These are phyloP conservation scores for Gyromitra esculenta DNA, from an alignment of 2,329 filamentous ascomycete species.

Conservation along the genomic window DNA sequence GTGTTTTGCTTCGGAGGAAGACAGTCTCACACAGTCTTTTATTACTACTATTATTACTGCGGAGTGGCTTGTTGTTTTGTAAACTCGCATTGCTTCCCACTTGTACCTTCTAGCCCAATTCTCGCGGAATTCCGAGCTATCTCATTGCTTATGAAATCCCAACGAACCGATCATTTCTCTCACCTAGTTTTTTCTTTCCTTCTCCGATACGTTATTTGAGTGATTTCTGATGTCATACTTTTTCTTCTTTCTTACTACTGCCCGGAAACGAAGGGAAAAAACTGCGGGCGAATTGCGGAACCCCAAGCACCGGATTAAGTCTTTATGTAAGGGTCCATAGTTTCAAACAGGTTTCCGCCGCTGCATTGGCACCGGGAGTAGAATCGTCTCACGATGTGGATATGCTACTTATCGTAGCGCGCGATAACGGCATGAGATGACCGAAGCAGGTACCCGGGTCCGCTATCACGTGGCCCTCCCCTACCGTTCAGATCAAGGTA, in stretches of 20 bases:
- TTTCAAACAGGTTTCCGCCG: background rate
- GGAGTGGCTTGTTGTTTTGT: conserved; percentile 29
- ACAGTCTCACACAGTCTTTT: conserved; percentile 3
- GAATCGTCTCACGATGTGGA: background rate
- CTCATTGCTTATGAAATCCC: background rate
- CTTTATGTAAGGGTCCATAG: background rate
- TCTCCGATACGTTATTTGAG: conserved; percentile 7
- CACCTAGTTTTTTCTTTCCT: background rate
- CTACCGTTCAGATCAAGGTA: background rate
- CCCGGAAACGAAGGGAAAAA: background rate
- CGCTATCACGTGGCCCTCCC: background rate
- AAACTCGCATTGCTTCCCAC: conserved; percentile 22
- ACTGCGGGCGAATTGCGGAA: background rate
- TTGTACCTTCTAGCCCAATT: background rate
- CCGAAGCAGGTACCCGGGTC: background rate
- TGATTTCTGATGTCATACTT: conserved; percentile 16
- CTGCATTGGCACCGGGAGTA: background rate
- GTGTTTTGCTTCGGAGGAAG: conserved; percentile 15
- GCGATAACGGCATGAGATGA: background rate
- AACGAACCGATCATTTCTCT: conserved; percentile 12
- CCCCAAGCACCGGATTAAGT: background rate
- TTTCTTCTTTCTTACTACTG: background rate
- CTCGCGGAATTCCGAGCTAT: background rate
- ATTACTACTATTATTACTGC: background rate
- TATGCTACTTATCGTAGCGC: background rate